phyloP scores from a whole-genome alignment of 1,139 yeast species.

The Candida sojae region DNA sequence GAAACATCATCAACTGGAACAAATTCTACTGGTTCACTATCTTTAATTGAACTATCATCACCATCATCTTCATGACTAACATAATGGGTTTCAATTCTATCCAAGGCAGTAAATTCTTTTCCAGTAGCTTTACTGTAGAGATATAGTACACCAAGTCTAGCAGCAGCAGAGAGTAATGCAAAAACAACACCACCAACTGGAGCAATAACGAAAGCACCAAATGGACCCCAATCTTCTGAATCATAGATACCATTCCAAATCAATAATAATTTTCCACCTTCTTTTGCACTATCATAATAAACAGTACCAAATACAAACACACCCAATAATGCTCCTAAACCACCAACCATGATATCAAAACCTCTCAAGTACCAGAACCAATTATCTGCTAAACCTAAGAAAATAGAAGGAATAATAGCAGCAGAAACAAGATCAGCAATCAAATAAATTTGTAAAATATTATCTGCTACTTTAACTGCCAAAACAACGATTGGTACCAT shows the following conservation, averaged over 20 bases:
- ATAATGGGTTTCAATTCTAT: slow-evolving; percentile 36
- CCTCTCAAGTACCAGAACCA: slow-evolving; percentile 73
- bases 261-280: slow-evolving; percentile 75
- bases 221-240: slow-evolving; percentile 86
- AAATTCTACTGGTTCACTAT: background rate
- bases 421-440: slow-evolving; percentile 90
- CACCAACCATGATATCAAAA: slow-evolving; percentile 80
- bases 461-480: slow-evolving; percentile 77
- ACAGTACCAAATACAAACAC: slow-evolving; percentile 84
- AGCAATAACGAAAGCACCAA: slow-evolving; percentile 92
- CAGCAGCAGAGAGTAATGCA: slow-evolving; percentile 52
- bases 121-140: slow-evolving; percentile 39
- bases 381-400: slow-evolving; percentile 70
- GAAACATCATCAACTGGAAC: background rate
- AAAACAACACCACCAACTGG: slow-evolving; percentile 77
- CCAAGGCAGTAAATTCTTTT: slow-evolving; percentile 56
- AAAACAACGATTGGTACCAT: slow-evolving; percentile 86
- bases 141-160: slow-evolving; percentile 47
- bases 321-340: slow-evolving; percentile 75
- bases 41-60: slow-evolving; percentile 6
- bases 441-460: slow-evolving; percentile 81
- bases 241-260: slow-evolving; percentile 79
- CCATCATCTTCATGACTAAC: slow-evolving; percentile 15
- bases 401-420: slow-evolving; percentile 81
- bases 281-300: slow-evolving; percentile 67